These are phyloP conservation scores for Dipodascus albidus DNA, from an alignment of 805 yeast genomes.

Conservation along the genomic window DNA sequence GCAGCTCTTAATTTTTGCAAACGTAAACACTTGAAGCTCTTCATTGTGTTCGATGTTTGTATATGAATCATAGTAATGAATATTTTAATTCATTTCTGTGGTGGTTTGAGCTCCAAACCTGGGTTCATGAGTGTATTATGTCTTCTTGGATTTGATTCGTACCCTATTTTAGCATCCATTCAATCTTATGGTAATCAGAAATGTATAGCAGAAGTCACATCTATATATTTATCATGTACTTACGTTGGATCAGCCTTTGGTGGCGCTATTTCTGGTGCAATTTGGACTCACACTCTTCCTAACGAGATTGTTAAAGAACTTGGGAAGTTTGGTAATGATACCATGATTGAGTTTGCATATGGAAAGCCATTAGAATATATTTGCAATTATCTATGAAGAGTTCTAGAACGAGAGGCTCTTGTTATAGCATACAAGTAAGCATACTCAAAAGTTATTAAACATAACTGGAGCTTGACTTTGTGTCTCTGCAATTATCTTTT, in stretches of 20 bases:
- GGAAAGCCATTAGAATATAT: no score
- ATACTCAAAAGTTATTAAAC: no score
- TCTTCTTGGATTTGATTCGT: slow-evolving; percentile 55
- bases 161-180: slow-evolving; percentile 48
- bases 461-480: no score
- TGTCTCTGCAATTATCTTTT: no score
- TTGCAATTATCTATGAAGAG: no score
- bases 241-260: slow-evolving; percentile 58
- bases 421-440: no score
- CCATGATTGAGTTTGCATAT: slow-evolving; percentile 32
- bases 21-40: slow-evolving; percentile 43
- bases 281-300: slow-evolving; percentile 56
- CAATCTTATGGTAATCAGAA: slow-evolving; percentile 50
- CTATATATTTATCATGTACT: slow-evolving; percentile 46
- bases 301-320: slow-evolving; percentile 29
- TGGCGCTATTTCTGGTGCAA: slow-evolving; percentile 52
- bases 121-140: slow-evolving; percentile 62
- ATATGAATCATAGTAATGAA: slow-evolving; percentile 56
- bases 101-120: slow-evolving; percentile 35
- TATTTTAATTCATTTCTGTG: slow-evolving; percentile 43
- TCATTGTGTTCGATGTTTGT: slow-evolving; percentile 45
- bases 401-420: no score
- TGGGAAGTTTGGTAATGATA: slow-evolving; percentile 21
- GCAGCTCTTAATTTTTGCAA: slow-evolving; percentile 44
- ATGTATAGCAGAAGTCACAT: slow-evolving; percentile 49